A percentile compares a stretch with the other conserved stretches of the same genome.
Evolutionary conservation across 2,329 filamentous ascomycete genomes (phyloP).

Genomic region (Colletotrichum sp.): DNA sequence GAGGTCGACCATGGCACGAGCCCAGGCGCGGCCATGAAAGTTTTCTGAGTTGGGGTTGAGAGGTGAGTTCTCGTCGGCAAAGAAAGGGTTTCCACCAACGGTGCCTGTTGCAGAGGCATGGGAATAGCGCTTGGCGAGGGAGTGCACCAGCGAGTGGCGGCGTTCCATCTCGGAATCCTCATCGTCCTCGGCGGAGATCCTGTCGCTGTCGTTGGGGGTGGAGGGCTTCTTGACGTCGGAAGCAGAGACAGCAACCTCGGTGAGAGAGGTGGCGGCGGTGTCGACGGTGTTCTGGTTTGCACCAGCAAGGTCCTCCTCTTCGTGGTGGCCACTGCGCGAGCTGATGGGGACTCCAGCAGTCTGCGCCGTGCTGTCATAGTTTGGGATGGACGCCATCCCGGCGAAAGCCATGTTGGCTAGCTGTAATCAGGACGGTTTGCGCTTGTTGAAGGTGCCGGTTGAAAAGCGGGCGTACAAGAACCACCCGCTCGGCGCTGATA

Average conservation of each 20-base stretch:
- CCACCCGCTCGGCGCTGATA: not conserved
- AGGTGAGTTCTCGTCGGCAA: slow-evolving; percentile 53
- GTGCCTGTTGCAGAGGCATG: slow-evolving; percentile 43
- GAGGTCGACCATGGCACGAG: slow-evolving; percentile 61
- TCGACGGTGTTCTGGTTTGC: slow-evolving; percentile 30
- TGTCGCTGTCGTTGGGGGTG: slow-evolving; percentile 21
- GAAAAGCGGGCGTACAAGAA: not conserved
- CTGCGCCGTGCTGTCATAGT: slow-evolving; percentile 54
- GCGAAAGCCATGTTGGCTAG: slow-evolving; percentile 42
- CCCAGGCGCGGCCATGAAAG: slow-evolving; percentile 64
- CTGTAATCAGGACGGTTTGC: not conserved
- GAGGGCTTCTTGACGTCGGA: slow-evolving; percentile 22
- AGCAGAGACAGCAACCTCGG: slow-evolving; percentile 36
- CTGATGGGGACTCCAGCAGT: slow-evolving; percentile 40
- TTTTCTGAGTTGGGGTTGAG: slow-evolving; percentile 58
- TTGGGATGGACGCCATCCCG: slow-evolving; percentile 42
- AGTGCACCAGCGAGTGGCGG: slow-evolving; percentile 57
- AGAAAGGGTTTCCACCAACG: slow-evolving; percentile 54
- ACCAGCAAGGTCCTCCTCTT: slow-evolving; percentile 28
- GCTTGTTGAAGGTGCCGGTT: not conserved
- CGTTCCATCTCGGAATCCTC: slow-evolving; percentile 52
- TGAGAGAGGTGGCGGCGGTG: slow-evolving; percentile 41
- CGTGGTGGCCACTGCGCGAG: slow-evolving; percentile 29
- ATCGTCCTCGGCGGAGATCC: slow-evolving; percentile 37
- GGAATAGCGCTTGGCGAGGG: slow-evolving; percentile 58